Percentiles rank a stretch among this genome's conserved stretches.
phyloP scores from a whole-genome alignment of 192 early-diverging fungal species.

The Backusella macrospora region DNA sequence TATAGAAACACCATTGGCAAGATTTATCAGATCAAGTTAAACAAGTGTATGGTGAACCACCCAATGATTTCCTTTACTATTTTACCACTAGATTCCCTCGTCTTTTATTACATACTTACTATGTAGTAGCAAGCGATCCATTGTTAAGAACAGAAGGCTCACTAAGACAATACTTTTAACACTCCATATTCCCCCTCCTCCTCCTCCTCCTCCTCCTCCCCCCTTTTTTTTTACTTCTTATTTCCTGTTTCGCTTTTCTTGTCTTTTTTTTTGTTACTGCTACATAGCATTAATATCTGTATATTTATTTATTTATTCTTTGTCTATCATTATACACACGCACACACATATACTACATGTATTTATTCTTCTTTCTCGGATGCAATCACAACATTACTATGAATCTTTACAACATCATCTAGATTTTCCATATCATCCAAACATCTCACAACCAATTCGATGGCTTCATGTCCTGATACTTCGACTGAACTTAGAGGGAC shows the following conservation, averaged over 20 bases:
- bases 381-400: conserved; percentile 49
- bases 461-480: conserved; percentile 45
- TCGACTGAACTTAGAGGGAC: conserved; percentile 49
- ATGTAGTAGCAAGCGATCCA: conserved; percentile 73
- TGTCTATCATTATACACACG: conserved; percentile 6
- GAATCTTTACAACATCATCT: conserved; percentile 66
- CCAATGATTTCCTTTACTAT: conserved; percentile 85
- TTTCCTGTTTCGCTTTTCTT: too few relatives aligned
- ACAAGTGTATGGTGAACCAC: conserved; percentile 76
- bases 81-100: conserved; percentile 89
- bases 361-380: conserved; percentile 16
- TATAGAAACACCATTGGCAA: conserved; percentile 92
- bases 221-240: not conserved
- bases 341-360: too few relatives aligned
- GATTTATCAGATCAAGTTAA: conserved; percentile 81
- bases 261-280: too few relatives aligned
- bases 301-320: conserved; percentile 9
- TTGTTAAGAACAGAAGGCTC: conserved; percentile 61
- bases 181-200: not conserved
- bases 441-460: conserved; percentile 50
- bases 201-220: not conserved
- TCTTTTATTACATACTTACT: conserved; percentile 85
- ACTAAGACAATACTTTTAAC: conserved; percentile 66
- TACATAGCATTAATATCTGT: too few relatives aligned
- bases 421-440: conserved; percentile 60